Evolutionary conservation across 768 basidiomycete species (phyloP).

Genomic region (Panaeolus cyanescens): DNA sequence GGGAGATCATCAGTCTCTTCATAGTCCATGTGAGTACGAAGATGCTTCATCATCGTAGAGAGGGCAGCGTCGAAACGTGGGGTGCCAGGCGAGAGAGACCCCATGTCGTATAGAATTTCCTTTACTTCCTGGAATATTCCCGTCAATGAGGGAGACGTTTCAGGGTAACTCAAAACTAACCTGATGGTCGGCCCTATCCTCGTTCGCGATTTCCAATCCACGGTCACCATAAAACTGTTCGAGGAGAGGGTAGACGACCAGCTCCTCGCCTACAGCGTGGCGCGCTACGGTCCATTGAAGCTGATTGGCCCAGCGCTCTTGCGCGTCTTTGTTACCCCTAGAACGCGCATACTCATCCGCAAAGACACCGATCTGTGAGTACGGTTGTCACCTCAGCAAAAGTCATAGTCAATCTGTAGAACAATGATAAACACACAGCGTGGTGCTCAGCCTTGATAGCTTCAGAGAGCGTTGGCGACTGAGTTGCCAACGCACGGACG

Average conservation of each 20-base stretch:
- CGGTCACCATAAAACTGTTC: conserved; percentile 55
- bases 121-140: background rate
- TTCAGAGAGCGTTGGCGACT: background rate
- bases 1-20: background rate
- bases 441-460: background rate
- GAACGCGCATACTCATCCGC: conserved; percentile 49
- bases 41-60: background rate
- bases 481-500: background rate
- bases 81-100: background rate
- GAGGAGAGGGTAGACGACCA: conserved; percentile 65
- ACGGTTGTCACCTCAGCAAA: too few relatives aligned
- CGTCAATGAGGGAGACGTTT: background rate
- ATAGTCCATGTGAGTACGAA: background rate
- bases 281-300: conserved; percentile 63
- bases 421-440: background rate
- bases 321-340: conserved; percentile 44
- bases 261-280: conserved; percentile 63
- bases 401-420: too few relatives aligned
- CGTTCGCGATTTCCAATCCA: conserved; percentile 51
- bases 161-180: conserved; percentile 27
- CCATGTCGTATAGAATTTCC: background rate
- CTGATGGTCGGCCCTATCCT: conserved; percentile 60
- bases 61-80: background rate
- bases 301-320: conserved; percentile 56
- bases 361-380: conserved; percentile 54